These are phyloP conservation scores for Eragrostis tef DNA, from an alignment of 202 grass and related monocot species.

Conservation along the genomic window DNA sequence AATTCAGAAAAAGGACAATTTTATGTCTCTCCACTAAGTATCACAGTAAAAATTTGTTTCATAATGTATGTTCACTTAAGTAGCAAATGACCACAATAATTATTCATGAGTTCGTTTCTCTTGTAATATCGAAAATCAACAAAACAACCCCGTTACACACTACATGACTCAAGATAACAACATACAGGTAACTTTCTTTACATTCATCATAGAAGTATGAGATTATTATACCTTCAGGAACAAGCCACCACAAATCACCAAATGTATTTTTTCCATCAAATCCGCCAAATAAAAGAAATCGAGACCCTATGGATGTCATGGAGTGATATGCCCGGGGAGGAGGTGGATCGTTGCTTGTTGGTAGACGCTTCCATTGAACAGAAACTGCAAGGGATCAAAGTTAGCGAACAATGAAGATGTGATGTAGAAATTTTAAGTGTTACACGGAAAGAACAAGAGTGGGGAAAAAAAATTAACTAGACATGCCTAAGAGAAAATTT, in stretches of 20 bases:
- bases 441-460: background rate
- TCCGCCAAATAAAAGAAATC: conserved; percentile 94
- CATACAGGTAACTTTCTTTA: background rate
- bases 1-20: conserved; percentile 31
- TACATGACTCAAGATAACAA: conserved; percentile 38
- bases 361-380: conserved; percentile 87
- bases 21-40: conserved; percentile 10
- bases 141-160: background rate
- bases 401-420: conserved; percentile 34
- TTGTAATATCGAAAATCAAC: conserved; percentile 8
- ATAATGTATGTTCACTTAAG: background rate
- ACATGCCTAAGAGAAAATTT: background rate
- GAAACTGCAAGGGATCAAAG: conserved; percentile 64
- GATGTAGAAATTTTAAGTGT: background rate
- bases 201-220: background rate
- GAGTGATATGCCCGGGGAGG: conserved; percentile 90
- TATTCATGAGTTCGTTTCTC: conserved; percentile 19
- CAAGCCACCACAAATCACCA: conserved; percentile 97
- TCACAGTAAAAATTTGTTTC: background rate
- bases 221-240: conserved; percentile 78
- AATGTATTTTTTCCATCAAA: conserved; percentile 98
- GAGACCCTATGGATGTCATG: conserved; percentile 76
- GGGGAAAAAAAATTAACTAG: background rate
- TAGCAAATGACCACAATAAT: background rate
- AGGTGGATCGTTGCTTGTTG: conserved; percentile 76